These are phyloP conservation scores for Penicillium sp. DNA, from an alignment of 2,329 filamentous ascomycete species.

Conservation along the genomic window DNA sequence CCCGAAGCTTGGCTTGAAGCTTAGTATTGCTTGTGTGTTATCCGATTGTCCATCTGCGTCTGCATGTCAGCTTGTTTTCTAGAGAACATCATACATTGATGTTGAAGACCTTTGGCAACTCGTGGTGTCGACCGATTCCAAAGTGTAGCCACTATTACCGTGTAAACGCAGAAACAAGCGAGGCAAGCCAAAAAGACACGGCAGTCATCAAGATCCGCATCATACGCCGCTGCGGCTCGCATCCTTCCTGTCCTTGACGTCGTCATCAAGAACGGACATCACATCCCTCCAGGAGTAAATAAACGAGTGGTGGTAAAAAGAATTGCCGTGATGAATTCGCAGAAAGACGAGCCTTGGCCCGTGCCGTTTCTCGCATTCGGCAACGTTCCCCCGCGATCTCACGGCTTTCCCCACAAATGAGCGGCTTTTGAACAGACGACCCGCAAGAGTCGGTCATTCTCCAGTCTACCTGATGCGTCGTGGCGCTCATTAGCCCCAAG, in stretches of 20 bases:
- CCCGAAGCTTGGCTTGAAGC: neutral
- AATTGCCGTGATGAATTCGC: constrained; percentile 4
- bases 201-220: neutral
- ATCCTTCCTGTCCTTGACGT: too few relatives aligned
- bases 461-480: too few relatives aligned
- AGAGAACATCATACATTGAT: too few relatives aligned
- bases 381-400: neutral
- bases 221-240: neutral
- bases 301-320: constrained; percentile 16
- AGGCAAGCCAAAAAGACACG: too few relatives aligned
- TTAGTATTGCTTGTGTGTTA: neutral
- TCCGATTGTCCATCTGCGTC: too few relatives aligned
- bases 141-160: too few relatives aligned
- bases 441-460: too few relatives aligned
- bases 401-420: neutral
- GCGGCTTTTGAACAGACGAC: neutral
- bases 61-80: too few relatives aligned
- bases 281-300: neutral
- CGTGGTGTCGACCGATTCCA: too few relatives aligned
- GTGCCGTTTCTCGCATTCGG: neutral
- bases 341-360: neutral
- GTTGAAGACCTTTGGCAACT: too few relatives aligned
- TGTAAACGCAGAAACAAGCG: too few relatives aligned
- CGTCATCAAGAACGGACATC: neutral
- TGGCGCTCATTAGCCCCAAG: too few relatives aligned